phyloP scores from a whole-genome alignment of 257 asterid genomes.

The Jaltomata sinuosa region DNA sequence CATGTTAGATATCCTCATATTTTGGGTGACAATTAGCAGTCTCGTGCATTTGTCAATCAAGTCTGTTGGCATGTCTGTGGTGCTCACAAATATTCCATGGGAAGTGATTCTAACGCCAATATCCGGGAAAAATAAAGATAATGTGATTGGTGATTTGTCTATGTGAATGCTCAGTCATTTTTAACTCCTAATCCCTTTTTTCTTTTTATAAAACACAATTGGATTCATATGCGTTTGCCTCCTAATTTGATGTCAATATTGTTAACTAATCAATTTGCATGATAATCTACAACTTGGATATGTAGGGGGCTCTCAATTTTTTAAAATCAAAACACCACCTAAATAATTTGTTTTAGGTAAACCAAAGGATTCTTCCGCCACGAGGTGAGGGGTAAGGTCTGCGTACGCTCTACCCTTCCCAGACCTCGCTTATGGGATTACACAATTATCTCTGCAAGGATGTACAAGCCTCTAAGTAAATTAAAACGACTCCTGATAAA shows the following conservation, averaged over 20 bases:
- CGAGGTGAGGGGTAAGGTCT: neutral
- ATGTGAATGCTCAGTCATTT: neutral
- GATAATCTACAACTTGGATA: neutral
- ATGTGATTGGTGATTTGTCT: neutral
- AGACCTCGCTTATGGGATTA: neutral
- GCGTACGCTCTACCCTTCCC: neutral
- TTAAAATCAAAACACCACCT: neutral
- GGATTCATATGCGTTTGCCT: neutral
- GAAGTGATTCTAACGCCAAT: neutral
- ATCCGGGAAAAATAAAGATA: neutral
- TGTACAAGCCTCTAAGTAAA: neutral
- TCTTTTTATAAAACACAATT: neutral
- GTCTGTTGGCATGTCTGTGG: neutral
- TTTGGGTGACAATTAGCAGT: neutral
- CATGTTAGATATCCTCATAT: neutral
- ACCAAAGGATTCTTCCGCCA: neutral
- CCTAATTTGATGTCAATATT: neutral
- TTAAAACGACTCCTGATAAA: neutral
- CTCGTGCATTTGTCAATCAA: neutral
- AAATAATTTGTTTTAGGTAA: neutral
- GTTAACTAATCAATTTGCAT: neutral
- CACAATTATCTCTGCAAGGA: neutral
- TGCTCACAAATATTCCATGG: neutral
- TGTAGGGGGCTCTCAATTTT: neutral
- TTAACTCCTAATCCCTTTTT: neutral